A percentile compares a stretch with the other conserved stretches of the same genome.
Conservation (phyloP, 2,329 filamentous ascomycete species). For the Drechslerella stenobrocha region DNA sequence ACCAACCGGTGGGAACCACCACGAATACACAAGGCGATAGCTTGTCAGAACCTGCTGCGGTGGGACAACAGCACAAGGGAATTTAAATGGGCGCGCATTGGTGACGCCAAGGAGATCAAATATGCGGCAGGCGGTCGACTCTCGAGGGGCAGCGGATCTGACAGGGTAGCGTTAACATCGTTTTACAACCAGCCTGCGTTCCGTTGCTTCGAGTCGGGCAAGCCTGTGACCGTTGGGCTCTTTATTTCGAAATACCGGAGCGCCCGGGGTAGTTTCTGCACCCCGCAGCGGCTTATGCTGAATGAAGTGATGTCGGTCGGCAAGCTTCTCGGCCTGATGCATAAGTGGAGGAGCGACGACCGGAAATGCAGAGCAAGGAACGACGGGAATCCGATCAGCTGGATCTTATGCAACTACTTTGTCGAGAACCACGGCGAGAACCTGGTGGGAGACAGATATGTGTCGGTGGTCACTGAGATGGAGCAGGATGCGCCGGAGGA, state of each 20-base stretch:
- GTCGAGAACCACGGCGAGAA: conserved; percentile 25
- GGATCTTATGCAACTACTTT: conserved; percentile 30
- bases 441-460: conserved; percentile 8
- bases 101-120: conserved; percentile 3
- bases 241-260: conserved; percentile 32
- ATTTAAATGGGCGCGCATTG: conserved; percentile 22
- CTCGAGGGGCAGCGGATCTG: neutral
- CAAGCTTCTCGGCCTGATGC: conserved; percentile 21
- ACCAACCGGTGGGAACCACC: conserved; percentile 7
- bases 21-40: conserved; percentile 30
- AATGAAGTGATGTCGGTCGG: conserved; percentile 24
- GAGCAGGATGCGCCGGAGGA: conserved; percentile 30
- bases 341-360: conserved; percentile 33
- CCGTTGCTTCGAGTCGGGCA: conserved; percentile 19
- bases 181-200: conserved; percentile 29
- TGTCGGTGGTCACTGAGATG: conserved; percentile 34
- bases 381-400: conserved; percentile 12
- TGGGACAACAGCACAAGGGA: conserved; percentile 11
- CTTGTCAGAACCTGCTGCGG: conserved; percentile 23
- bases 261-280: conserved; percentile 19
- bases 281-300: conserved; percentile 19
- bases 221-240: conserved; percentile 15
- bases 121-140: neutral
- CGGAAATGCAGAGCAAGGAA: conserved; percentile 11
- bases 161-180: neutral